Percentiles rank a stretch among this genome's conserved stretches.
These are phyloP conservation scores for Trypethelium eluteriae DNA, from an alignment of 495 filamentous ascomycete species.

Conservation along the genomic window DNA sequence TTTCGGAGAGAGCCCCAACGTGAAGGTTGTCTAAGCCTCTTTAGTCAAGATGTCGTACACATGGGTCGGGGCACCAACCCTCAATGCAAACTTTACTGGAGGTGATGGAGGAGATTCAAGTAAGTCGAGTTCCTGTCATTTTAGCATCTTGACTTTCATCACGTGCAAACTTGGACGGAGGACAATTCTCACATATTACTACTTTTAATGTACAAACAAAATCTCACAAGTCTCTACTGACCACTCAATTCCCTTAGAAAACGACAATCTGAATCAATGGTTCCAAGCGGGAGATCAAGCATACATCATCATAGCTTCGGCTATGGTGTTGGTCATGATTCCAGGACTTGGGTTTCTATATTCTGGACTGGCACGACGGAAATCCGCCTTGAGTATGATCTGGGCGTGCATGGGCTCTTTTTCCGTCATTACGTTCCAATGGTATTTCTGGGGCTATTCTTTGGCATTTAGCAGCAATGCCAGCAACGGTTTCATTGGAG, in stretches of 20 bases:
- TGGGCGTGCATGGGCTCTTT: constrained; percentile 61
- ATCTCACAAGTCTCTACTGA: not conserved
- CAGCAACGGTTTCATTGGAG: constrained; percentile 60
- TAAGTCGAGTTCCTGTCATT: constrained; percentile 42
- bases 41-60: constrained; percentile 58
- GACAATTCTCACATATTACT: not conserved
- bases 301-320: constrained; percentile 85
- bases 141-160: not conserved
- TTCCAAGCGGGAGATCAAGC: constrained; percentile 63
- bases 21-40: not conserved
- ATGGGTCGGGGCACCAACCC: constrained; percentile 68
- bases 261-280: constrained; percentile 86
- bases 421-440: constrained; percentile 62
- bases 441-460: constrained; percentile 71
- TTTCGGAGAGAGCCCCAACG: not conserved
- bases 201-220: too few species aligned
- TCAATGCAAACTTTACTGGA: constrained; percentile 65
- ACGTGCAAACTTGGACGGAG: not conserved
- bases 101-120: constrained; percentile 71
- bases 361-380: constrained; percentile 56
- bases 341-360: constrained; percentile 66
- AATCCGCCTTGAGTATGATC: constrained; percentile 62
- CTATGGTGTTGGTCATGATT: constrained; percentile 92
- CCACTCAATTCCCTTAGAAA: constrained; percentile 38
- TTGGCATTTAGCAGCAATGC: constrained; percentile 58